Base-by-base conservation (phyloP, 768 basidiomycete species). In the Rhodotorula babjevae region DNA sequence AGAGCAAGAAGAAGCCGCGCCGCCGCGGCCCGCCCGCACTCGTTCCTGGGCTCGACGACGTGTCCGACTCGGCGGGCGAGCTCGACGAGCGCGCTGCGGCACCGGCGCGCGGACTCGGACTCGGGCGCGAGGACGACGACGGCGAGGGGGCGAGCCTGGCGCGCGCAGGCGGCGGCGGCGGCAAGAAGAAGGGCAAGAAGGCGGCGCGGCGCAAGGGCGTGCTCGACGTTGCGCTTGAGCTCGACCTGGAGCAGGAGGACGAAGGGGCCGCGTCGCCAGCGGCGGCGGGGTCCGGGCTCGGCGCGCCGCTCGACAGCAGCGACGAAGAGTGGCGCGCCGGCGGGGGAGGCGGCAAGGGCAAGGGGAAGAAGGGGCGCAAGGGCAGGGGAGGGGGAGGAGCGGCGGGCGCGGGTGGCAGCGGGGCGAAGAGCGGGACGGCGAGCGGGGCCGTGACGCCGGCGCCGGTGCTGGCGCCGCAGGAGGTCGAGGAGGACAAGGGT, bases 331-430 rank as follows among this genome's bases (percentile, higher is more conserved):
- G 63, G 53, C 36, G 50, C 14, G 23, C 36, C 19, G 33, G 33
- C 11, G 50, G 23, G 33, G 33, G 50, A 7, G 47, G 44, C 19
- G 31, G 27, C 16, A 59, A 46, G 31, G 31, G 27, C 16, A 59
- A 46, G 31, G 64, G 69, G 60, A 91, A 88, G 83, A 92, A 89
- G 79, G 84, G 82, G 11, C 82, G 83, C 71, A 80, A 78, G 57
- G 82, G 78, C 23, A 12, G 21, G 15, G 25, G 11, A 23, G 50
- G 23, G 81, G 82, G 55, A 78, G 79, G 46, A 10, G 61, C 16
- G 60, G 27, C 47, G 36, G 9, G 36, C 9, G 36, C 36, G 5
- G 36, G 36, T 36, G 36, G n/a, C n/a, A n/a, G 78, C 76, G 49
- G 61, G 7, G 42, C 42, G 42, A 14, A 7, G 8, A 52, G 25